A percentile compares a stretch with the other conserved stretches of the same genome.
These are phyloP conservation scores for Pseudomonodictys pantanalensis DNA, from an alignment of 495 filamentous ascomycete genomes.

Conservation along the genomic window DNA sequence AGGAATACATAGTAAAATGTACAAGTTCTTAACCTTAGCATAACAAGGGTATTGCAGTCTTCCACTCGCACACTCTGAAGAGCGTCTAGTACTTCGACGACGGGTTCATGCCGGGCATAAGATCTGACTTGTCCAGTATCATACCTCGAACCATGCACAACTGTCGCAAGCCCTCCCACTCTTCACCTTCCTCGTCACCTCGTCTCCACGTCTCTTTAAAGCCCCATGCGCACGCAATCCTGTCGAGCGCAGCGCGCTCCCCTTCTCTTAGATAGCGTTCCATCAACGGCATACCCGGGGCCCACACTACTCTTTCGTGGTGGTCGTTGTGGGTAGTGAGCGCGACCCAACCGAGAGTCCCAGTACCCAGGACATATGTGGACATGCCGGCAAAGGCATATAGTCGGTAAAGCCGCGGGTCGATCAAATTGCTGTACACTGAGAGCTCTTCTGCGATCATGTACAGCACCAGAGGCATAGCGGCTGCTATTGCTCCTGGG, in stretches of 20 bases:
- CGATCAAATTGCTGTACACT: conserved; percentile 65
- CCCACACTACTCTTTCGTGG: conserved; percentile 90
- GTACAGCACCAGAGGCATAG: conserved; percentile 69
- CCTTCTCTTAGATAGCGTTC: conserved; percentile 91
- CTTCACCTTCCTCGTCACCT: conserved; percentile 86
- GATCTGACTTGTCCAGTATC: conserved; percentile 78
- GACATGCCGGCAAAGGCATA: conserved; percentile 76
- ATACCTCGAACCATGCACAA: conserved; percentile 78
- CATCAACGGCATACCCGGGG: conserved; percentile 70
- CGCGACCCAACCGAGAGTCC: conserved; percentile 76
- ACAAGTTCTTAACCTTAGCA: too few species aligned
- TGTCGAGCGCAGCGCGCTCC: conserved; percentile 85
- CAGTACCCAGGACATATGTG: conserved; percentile 75
- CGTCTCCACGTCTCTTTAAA: conserved; percentile 74
- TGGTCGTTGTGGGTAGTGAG: conserved; percentile 86
- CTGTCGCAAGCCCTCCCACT: conserved; percentile 81
- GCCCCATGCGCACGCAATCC: conserved; percentile 81
- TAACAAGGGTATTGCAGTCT: too few species aligned
- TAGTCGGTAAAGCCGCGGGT: conserved; percentile 64
- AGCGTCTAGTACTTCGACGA: too few species aligned
- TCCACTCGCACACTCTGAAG: too few species aligned
- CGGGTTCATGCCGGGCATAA: conserved; percentile 89
- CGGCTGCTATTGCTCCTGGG: conserved; percentile 52
- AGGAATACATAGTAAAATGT: too few species aligned
- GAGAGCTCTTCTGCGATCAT: conserved; percentile 60